Evolutionary conservation across 2,329 filamentous ascomycete genomes (phyloP), one percentile per base, ranked within the genome.

Genomic region (Corniculantispora saksenae): DNA sequence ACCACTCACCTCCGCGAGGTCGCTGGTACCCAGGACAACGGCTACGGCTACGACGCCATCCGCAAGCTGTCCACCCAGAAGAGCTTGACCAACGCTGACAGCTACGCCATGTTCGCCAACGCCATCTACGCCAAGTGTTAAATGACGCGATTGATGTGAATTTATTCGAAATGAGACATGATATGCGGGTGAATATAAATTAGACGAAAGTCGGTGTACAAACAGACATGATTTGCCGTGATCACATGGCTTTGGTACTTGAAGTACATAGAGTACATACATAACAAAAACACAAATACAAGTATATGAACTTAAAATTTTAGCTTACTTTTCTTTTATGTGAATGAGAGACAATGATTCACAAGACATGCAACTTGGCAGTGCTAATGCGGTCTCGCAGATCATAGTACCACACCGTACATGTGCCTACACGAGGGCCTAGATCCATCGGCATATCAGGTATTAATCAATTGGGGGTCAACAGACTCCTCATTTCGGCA

Each of bases 61-160:
- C 56, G 51, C 32, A 54, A 19, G 48, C 65, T 70, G n/a, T 45
- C 51, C 9, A 57, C 57, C 23, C 15, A 19, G 4, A 48, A 70
- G 25, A 70, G 67, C 63, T 35, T 68, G n/a, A 66, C 66, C 61
- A 67, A 69, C 35, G 68, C 68, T 0, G 68, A 70, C 35, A 69
- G 62, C 3, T 70, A 68, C 50, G 64, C 63, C 38, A 56, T 69
- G 9, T 70, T 69, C 17, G 68, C 67, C 15, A 68, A 70, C 43
- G 56, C 66, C 40, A 63, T 67, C 25, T 64, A 59, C 43, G 32
- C 61, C 15, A 17, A 65, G 25, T 68, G 64, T 53, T 64, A 65
- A 56, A 47, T 59, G 62, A 25, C 35, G 50, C 40, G 3, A 48
- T 62, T 7, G 0, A 1, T 5, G n/a, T 3, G 43, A 23, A 8